Percentiles rank a stretch among this genome's conserved stretches.
Evolutionary conservation across 495 filamentous ascomycete species (phyloP).

Genomic region (Hyaloscypha hepaticicola): DNA sequence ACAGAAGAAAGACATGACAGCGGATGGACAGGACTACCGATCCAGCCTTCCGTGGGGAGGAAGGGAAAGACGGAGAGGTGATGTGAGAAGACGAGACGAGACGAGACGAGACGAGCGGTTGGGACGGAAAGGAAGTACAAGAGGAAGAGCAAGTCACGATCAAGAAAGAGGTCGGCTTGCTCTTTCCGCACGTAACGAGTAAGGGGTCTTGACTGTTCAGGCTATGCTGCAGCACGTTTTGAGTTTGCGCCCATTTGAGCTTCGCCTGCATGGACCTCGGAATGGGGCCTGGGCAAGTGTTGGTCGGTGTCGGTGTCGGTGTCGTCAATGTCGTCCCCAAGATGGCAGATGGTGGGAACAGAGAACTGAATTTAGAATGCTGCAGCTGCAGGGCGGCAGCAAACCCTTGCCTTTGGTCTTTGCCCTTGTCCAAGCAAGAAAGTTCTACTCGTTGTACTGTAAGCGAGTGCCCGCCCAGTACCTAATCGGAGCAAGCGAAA

Average conservation of each 20-base stretch:
- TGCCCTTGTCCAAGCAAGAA: no score
- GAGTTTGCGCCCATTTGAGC: not conserved
- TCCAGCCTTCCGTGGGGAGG: not conserved
- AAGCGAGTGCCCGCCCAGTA: not conserved
- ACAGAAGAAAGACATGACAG: not conserved
- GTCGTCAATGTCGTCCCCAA: not conserved
- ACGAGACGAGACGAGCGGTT: not conserved
- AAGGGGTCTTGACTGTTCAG: not conserved
- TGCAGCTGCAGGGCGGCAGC: not conserved
- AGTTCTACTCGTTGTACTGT: no score
- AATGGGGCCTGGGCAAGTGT: not conserved
- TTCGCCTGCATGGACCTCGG: not conserved
- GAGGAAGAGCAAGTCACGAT: not conserved
- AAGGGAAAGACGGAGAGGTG: not conserved
- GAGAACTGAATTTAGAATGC: not conserved
- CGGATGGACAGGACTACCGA: constrained; percentile 4
- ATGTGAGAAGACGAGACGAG: not conserved
- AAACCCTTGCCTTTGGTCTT: not conserved
- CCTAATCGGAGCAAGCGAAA: not conserved
- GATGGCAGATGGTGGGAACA: not conserved
- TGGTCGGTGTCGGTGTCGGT: no score
- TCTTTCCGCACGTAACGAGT: not conserved
- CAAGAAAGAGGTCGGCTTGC: not conserved
- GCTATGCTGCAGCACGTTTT: not conserved
- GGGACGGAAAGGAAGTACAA: not conserved